Evolutionary conservation across 176 grass and related monocot genomes (phyloP).

Genomic region (Ananas comosus): DNA sequence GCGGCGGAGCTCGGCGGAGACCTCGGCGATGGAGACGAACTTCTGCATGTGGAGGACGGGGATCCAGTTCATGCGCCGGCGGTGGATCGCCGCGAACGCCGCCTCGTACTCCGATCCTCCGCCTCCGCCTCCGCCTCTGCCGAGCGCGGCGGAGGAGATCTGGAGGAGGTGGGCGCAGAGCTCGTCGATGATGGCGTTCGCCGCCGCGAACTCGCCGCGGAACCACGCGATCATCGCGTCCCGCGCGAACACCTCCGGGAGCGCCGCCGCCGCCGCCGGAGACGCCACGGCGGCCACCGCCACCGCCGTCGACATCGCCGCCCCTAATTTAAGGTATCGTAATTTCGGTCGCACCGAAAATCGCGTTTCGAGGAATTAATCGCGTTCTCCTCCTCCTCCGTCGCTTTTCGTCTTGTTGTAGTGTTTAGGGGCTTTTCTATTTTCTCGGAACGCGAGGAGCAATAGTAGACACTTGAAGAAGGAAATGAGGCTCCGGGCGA

Average conservation of each 20-base stretch:
- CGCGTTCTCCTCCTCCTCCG: not conserved
- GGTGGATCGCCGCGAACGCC: constrained; percentile 66
- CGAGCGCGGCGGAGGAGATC: constrained; percentile 37
- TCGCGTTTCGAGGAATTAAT: not conserved
- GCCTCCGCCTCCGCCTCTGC: too few species aligned
- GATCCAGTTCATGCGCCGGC: constrained; percentile 89
- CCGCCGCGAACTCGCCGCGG: constrained; percentile 86
- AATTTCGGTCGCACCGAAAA: not conserved
- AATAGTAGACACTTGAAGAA: too few species aligned
- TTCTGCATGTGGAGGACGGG: constrained; percentile 96
- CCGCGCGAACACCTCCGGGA: constrained; percentile 61
- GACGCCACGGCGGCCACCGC: not conserved
- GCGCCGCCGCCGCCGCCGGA: constrained; percentile 2
- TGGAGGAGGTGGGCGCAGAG: constrained; percentile 77
- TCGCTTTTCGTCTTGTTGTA: not conserved
- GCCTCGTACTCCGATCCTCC: constrained; percentile 58
- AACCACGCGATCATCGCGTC: constrained; percentile 88
- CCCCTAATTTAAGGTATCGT: not conserved
- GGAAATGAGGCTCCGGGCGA: not conserved
- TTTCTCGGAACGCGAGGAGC: not conserved
- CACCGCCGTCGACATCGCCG: constrained; percentile 16
- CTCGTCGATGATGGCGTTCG: constrained; percentile 88
- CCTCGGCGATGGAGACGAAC: constrained; percentile 75
- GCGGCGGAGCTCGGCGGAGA: constrained; percentile 53
- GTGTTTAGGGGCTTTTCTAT: not conserved